Conservation (phyloP, 768 basidiomycete species). For the Mycena vitilis region DNA sequence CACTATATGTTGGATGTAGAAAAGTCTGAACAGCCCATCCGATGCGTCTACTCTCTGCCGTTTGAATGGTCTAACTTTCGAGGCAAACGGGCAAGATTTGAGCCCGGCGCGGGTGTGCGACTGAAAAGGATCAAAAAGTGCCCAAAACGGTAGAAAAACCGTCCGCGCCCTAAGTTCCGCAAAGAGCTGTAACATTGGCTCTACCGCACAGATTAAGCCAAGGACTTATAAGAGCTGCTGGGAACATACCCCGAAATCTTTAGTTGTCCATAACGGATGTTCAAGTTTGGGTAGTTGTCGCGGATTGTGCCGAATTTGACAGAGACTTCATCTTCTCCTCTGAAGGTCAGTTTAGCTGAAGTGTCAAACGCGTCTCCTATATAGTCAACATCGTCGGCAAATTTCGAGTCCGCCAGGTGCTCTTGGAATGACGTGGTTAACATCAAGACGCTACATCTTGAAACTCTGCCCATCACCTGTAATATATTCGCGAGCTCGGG, state of each 20-base stretch:
- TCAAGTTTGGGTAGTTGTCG: constrained; percentile 53
- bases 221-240: too few relatives aligned
- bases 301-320: constrained; percentile 58
- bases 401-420: constrained; percentile 54
- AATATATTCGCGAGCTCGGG: constrained; percentile 54
- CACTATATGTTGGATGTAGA: too few relatives aligned
- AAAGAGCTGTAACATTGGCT: constrained; percentile 48
- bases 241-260: constrained; percentile 50
- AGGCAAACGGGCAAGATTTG: too few relatives aligned
- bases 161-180: too few relatives aligned
- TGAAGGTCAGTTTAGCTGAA: constrained; percentile 59
- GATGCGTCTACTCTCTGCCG: too few relatives aligned
- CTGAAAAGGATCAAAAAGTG: too few relatives aligned
- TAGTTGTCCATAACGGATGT: constrained; percentile 60
- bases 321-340: constrained; percentile 47
- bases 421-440: constrained; percentile 40
- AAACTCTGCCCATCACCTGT: constrained; percentile 44
- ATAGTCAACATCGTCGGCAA: constrained; percentile 52
- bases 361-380: constrained; percentile 59
- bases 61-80: too few relatives aligned
- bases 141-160: too few relatives aligned
- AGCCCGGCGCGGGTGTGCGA: too few relatives aligned
- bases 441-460: neutral
- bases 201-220: constrained; percentile 40
- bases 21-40: too few relatives aligned